Evolutionary conservation across 2,329 filamentous ascomycete species (phyloP), one percentile per base, ranked within the genome.

Genomic region (Fusarium pseudocircinatum): DNA sequence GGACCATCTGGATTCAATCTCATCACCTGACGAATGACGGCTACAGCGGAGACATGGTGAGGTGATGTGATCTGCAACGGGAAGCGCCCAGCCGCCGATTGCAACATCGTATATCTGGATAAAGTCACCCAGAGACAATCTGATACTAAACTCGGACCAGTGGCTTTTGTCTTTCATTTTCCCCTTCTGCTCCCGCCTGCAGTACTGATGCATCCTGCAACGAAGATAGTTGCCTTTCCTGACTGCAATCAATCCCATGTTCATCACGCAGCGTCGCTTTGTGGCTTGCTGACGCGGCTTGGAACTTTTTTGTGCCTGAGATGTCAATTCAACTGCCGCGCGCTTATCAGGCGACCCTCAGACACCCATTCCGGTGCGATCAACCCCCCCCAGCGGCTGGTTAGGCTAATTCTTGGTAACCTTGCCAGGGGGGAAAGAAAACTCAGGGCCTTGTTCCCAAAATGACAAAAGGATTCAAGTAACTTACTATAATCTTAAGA

Each of bases 11-110:
- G 28, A 46, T 63, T 32, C 40, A 54, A 54, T 73, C 49, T 46
- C 28, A 36, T 66, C 50, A 59, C 49, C 47, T 60, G 62, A 52
- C 22, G 39, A 60, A 43, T 67, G 52, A 40, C 61, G 56, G 60
- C 15, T 58, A 58, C 30, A 43, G 63, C 60, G 30, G 34, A 36
- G 24, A 22, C 15, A 47, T 18, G 30, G 63, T 44, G 43, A 63
- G 52, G 70, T 59, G 56, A 65, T 57, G 34, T 63, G 65, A 70
- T 60, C 59, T 68, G 47, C 69, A 69, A 65, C 42, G 65, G 69
- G 60, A 73, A 67, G 66, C 66, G 70, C 70, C 70, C 60, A 71
- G 61, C 61, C 70, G 66, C 70, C 50, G n/a, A 44, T 37, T 70
- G 36, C 57, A 46, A 70, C 70, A 67, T 57, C 54, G 57, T n/a